A percentile compares a stretch with the other conserved stretches of the same genome.
phyloP scores from a whole-genome alignment of 139 green algal species.

The Chara braunii region DNA sequence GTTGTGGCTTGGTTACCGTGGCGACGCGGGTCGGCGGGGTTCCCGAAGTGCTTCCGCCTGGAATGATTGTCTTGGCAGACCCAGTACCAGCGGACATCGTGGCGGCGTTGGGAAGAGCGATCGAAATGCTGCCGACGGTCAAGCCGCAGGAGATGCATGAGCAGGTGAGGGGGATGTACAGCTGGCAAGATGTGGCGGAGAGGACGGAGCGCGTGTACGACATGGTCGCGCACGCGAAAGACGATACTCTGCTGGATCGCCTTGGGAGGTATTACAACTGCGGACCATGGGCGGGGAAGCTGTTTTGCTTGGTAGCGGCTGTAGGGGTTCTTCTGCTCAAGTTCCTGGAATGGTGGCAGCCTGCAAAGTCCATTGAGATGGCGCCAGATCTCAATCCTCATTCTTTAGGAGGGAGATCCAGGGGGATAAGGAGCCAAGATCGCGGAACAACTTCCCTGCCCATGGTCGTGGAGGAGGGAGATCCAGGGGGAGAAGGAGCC shows the following conservation, averaged over 20 bases:
- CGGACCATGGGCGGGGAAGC: constrained; percentile 34
- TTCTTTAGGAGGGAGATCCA: too few relatives aligned
- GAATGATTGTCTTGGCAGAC: constrained; percentile 79
- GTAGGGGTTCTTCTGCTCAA: too few relatives aligned
- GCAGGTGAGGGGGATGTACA: constrained; percentile 75
- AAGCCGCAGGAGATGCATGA: constrained; percentile 11
- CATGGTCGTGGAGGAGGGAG: too few relatives aligned
- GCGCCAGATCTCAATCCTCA: too few relatives aligned
- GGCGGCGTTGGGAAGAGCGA: constrained; percentile 23
- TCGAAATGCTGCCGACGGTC: constrained; percentile 19
- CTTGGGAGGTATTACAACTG: constrained; percentile 35
- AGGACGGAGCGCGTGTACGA: constrained; percentile 74
- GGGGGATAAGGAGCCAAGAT: too few relatives aligned
- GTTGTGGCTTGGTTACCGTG: constrained; percentile 41
- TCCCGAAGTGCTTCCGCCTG: constrained; percentile 80
- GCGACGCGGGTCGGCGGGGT: constrained; percentile 77
- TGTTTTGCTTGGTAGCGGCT: constrained; percentile 39
- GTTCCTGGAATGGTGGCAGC: too few relatives aligned
- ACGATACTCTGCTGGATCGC: constrained; percentile 14
- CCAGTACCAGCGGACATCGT: constrained; percentile 37
- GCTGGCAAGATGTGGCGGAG: constrained; percentile 71
- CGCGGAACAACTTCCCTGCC: too few relatives aligned
- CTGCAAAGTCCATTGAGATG: too few relatives aligned
- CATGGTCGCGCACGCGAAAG: neutral
- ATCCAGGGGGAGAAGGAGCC: too few relatives aligned